Percentiles rank a stretch among this genome's conserved stretches.
Evolutionary conservation across 2,329 filamentous ascomycete genomes (phyloP).

Genomic region (Aspergillus fumigatus): DNA sequence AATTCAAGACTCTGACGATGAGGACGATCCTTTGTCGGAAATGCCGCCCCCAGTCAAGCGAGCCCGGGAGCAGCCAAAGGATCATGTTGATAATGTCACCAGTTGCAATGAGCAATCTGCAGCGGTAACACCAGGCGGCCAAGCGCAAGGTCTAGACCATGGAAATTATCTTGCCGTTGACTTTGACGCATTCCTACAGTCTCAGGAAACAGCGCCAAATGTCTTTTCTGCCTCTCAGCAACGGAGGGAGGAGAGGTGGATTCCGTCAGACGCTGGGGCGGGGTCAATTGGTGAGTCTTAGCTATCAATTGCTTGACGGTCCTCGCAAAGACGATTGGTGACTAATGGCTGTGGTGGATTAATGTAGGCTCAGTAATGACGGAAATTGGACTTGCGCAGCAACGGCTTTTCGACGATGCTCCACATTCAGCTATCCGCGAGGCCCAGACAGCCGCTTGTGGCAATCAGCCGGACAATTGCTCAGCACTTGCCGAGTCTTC

Average conservation of each 20-base stretch:
- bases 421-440: slow-evolving; percentile 13
- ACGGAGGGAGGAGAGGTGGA: slow-evolving; percentile 33
- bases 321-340: not conserved
- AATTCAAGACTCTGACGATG: slow-evolving; percentile 43
- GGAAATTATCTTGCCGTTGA: slow-evolving; percentile 27
- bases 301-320: not conserved
- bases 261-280: slow-evolving; percentile 24
- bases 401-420: slow-evolving; percentile 25
- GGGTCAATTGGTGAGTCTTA: slow-evolving; percentile 29
- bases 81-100: slow-evolving; percentile 8
- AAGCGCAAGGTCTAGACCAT: slow-evolving; percentile 5
- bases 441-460: slow-evolving; percentile 8
- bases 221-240: slow-evolving; percentile 28
- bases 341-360: not conserved
- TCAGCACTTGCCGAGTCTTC: not conserved
- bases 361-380: slow-evolving; percentile 29
- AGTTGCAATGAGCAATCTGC: slow-evolving; percentile 1
- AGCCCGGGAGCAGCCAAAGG: slow-evolving; percentile 10
- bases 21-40: slow-evolving; percentile 34
- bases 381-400: slow-evolving; percentile 31
- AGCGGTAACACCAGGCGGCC: not conserved
- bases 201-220: slow-evolving; percentile 19
- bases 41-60: slow-evolving; percentile 17
- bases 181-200: slow-evolving; percentile 37
- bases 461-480: slow-evolving; percentile 6